Percentiles rank a stretch among this genome's conserved stretches.
Conservation (phyloP, 2,329 filamentous ascomycete species). For the Beauveria bassiana region DNA sequence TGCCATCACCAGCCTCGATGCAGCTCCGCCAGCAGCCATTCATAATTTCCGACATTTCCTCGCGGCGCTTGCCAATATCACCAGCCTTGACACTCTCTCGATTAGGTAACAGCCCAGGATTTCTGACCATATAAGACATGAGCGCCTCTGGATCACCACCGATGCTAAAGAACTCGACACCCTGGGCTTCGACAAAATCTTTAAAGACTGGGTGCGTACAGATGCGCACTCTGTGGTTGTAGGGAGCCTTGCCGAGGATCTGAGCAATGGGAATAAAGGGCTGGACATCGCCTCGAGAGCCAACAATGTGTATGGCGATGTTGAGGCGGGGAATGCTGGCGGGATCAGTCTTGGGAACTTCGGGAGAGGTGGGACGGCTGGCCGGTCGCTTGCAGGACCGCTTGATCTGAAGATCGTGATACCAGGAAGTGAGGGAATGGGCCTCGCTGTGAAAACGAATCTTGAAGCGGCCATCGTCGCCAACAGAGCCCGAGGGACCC, state of each 20-base stretch:
- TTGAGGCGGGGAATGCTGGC: conserved; percentile 13
- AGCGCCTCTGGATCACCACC: conserved; percentile 47
- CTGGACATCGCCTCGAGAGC: conserved; percentile 16
- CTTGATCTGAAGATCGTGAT: conserved; percentile 2
- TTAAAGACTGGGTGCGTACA: conserved; percentile 49
- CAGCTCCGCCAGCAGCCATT: conserved; percentile 29
- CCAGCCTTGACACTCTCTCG: conserved; percentile 28
- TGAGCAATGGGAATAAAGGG: conserved; percentile 11
- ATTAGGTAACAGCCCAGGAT: conserved; percentile 30
- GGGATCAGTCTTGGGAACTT: neutral
- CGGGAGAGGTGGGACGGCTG: neutral
- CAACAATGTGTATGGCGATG: conserved; percentile 19
- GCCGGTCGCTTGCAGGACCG: neutral
- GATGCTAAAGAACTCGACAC: conserved; percentile 49
- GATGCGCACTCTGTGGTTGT: conserved; percentile 47
- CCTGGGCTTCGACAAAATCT: conserved; percentile 43
- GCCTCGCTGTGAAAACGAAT: conserved; percentile 15
- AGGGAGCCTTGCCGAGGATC: conserved; percentile 16
- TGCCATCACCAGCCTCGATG: conserved; percentile 28
- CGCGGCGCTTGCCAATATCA: conserved; percentile 27
- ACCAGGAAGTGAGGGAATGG: conserved; percentile 4
- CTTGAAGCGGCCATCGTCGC: conserved; percentile 16
- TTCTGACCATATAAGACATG: conserved; percentile 35
- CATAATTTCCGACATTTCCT: conserved; percentile 31
- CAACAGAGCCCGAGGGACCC: conserved; percentile 14